These are phyloP conservation scores for Phytophthora pini DNA, from an alignment of 352 stramenopile species.

Conservation along the genomic window DNA sequence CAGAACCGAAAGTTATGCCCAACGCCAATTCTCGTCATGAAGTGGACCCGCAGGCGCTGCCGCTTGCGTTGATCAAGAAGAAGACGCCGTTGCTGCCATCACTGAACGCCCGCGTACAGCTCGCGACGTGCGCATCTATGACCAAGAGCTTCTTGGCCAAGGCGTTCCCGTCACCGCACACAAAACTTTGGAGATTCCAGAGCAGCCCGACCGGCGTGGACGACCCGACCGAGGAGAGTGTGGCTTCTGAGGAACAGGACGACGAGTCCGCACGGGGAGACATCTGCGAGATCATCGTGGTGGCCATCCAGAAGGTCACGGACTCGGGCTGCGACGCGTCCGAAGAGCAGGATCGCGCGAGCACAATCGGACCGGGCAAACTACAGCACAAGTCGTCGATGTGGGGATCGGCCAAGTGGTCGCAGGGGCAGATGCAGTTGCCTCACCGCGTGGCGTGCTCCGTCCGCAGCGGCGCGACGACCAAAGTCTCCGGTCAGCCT, in stretches of 20 bases:
- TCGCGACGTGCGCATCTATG: slow-evolving; percentile 37
- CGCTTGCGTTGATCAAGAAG: slow-evolving; percentile 36
- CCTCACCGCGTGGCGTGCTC: slow-evolving; percentile 34
- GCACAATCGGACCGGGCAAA: slow-evolving; percentile 7
- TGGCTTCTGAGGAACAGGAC: slow-evolving; percentile 11
- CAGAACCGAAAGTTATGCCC: not conserved
- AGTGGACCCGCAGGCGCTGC: slow-evolving; percentile 19
- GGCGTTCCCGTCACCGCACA: slow-evolving; percentile 35
- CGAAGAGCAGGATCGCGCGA: slow-evolving; percentile 11
- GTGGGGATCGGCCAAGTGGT: slow-evolving; percentile 32
- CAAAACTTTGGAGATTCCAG: slow-evolving; percentile 34
- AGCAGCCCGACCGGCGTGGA: slow-evolving; percentile 41
- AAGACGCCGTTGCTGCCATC: slow-evolving; percentile 38
- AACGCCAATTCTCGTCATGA: too few species aligned
- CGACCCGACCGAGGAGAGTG: slow-evolving; percentile 24
- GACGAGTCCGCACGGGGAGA: slow-evolving; percentile 29
- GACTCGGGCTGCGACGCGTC: slow-evolving; percentile 2
- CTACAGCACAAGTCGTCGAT: slow-evolving; percentile 21
- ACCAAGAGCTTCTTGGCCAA: slow-evolving; percentile 49
- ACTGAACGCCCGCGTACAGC: slow-evolving; percentile 26
- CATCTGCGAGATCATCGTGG: slow-evolving; percentile 48
- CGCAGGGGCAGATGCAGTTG: slow-evolving; percentile 21
- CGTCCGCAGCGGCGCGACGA: slow-evolving; percentile 34
- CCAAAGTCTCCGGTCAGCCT: slow-evolving; percentile 35
- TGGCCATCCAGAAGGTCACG: slow-evolving; percentile 43